phyloP scores from a whole-genome alignment of 345 rosid genomes.

The Garcia nutans region DNA sequence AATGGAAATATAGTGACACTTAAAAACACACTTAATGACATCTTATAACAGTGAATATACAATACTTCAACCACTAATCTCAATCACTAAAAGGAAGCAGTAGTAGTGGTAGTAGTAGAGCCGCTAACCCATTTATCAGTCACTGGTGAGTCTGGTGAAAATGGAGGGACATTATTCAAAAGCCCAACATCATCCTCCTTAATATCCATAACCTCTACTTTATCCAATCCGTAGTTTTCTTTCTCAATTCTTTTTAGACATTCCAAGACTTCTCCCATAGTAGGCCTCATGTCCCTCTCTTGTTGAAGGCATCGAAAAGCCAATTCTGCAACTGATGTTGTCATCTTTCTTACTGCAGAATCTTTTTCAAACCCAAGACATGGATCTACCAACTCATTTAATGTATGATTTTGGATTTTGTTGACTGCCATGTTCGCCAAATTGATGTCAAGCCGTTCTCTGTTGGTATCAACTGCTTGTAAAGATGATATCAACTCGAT shows the following conservation, averaged over 20 bases:
- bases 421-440: constrained; percentile 70
- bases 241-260: constrained; percentile 45
- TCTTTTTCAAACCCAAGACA: constrained; percentile 58
- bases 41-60: not conserved
- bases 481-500: constrained; percentile 66
- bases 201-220: constrained; percentile 43
- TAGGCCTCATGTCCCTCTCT: constrained; percentile 71
- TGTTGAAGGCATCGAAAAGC: constrained; percentile 81
- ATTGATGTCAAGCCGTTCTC: constrained; percentile 66
- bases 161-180: constrained; percentile 41
- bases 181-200: constrained; percentile 51
- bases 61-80: not conserved
- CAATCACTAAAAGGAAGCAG: constrained; percentile 32
- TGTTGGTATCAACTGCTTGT: constrained; percentile 64
- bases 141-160: constrained; percentile 46
- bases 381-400: constrained; percentile 72
- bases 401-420: constrained; percentile 60
- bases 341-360: constrained; percentile 32
- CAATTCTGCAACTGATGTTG: constrained; percentile 58
- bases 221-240: constrained; percentile 25
- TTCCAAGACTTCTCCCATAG: constrained; percentile 65
- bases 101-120: constrained; percentile 24
- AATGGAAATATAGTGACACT: not conserved
- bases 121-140: constrained; percentile 61
- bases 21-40: not conserved